Conservation (phyloP, 2,329 filamentous ascomycete species). For the Penicillium oxalicum region DNA sequence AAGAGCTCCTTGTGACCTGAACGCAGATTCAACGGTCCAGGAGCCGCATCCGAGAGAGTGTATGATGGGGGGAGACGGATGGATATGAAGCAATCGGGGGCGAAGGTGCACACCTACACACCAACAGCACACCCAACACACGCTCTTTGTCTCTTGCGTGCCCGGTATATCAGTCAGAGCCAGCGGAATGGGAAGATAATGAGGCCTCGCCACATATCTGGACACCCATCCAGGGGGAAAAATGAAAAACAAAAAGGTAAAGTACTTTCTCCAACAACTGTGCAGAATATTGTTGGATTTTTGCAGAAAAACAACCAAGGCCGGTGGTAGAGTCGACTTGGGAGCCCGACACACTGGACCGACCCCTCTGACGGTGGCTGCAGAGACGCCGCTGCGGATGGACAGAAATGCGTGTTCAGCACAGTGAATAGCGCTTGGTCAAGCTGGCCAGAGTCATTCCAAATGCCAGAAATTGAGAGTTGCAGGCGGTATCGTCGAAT, state of each 20-base stretch:
- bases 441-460: background rate
- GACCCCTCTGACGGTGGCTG: slow-evolving; percentile 20
- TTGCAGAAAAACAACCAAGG: slow-evolving; percentile 7
- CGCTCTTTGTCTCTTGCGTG: slow-evolving; percentile 8
- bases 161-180: slow-evolving; percentile 21
- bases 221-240: background rate
- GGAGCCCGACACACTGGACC: slow-evolving; percentile 26
- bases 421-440: slow-evolving; percentile 16
- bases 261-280: slow-evolving; percentile 15
- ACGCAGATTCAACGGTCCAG: slow-evolving; percentile 2
- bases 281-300: slow-evolving; percentile 11
- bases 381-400: slow-evolving; percentile 10
- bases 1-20: too few relatives aligned
- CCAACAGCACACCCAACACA: too few relatives aligned
- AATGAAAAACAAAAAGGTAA: slow-evolving; percentile 7
- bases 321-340: slow-evolving; percentile 10
- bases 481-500: too few relatives aligned
- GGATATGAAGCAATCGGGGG: too few relatives aligned
- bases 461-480: slow-evolving; percentile 7
- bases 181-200: slow-evolving; percentile 13
- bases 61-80: too few relatives aligned
- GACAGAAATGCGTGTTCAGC: slow-evolving; percentile 7
- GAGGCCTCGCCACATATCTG: slow-evolving; percentile 19
- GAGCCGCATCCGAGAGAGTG: background rate
- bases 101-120: too few relatives aligned